A percentile compares a stretch with the other conserved stretches of the same genome.
Evolutionary conservation across 2,329 filamentous ascomycete genomes (phyloP).

Genomic region (Chaetomium sp.): DNA sequence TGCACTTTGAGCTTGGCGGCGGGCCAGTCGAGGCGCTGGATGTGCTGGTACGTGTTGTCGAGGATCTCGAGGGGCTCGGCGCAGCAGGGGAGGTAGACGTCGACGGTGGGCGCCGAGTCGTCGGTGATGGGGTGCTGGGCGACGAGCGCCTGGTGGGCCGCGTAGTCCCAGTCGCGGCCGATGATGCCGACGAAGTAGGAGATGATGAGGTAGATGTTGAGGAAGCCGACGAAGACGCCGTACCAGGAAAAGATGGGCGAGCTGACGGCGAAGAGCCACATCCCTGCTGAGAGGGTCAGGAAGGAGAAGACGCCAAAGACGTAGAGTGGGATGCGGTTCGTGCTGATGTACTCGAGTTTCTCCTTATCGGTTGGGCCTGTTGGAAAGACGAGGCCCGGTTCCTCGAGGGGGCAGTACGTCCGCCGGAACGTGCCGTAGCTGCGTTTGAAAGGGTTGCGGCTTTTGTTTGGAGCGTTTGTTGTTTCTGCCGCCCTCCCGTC

Average conservation of each 20-base stretch:
- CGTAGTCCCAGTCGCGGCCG: conserved; percentile 45
- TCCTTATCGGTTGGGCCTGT: conserved; percentile 44
- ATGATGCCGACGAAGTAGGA: conserved; percentile 46
- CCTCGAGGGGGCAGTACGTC: conserved; percentile 41
- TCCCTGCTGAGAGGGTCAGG: conserved; percentile 45
- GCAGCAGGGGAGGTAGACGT: conserved; percentile 48
- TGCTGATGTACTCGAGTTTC: conserved; percentile 44
- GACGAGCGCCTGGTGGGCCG: conserved; percentile 39
- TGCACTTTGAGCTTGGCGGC: conserved; percentile 42
- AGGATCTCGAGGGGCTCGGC: conserved; percentile 45
- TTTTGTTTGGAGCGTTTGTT: conserved; percentile 18
- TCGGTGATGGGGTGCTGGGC: conserved; percentile 40
- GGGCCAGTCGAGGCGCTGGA: conserved; percentile 42
- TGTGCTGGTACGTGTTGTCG: conserved; percentile 35
- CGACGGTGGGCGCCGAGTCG: conserved; percentile 43
- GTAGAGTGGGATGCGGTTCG: conserved; percentile 46
- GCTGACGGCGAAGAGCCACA: conserved; percentile 47
- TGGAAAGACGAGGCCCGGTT: conserved; percentile 42
- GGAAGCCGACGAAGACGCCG: conserved; percentile 43
- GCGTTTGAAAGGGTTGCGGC: conserved; percentile 35
- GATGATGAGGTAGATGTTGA: conserved; percentile 46
- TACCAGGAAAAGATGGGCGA: conserved; percentile 44
- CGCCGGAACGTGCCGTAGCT: conserved; percentile 36
- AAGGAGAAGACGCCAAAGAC: conserved; percentile 46
- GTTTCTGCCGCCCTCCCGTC: neutral